Percentiles rank a stretch among this genome's conserved stretches.
These are phyloP conservation scores for Filobasidium floriforme DNA, from an alignment of 768 basidiomycete genomes.

Conservation along the genomic window DNA sequence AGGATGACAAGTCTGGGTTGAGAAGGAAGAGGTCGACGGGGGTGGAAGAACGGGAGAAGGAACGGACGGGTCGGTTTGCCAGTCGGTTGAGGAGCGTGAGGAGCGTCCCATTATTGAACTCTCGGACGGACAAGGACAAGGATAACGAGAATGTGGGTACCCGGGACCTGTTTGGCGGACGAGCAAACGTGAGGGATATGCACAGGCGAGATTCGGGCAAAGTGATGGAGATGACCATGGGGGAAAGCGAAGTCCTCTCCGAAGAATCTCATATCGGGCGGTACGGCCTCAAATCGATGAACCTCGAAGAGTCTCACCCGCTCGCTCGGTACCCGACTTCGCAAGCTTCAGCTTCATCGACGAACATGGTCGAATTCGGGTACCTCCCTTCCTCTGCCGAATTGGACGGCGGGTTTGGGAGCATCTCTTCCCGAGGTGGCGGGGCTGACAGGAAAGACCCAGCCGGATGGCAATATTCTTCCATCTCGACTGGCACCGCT, in stretches of 20 bases:
- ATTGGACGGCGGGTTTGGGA: not conserved
- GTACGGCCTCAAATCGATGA: not conserved
- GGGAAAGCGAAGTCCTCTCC: not conserved
- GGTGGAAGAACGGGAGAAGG: not conserved
- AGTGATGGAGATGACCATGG: not conserved
- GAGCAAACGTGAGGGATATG: too few species aligned
- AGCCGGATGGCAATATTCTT: not conserved
- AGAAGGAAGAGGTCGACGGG: not conserved
- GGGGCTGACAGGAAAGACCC: not conserved
- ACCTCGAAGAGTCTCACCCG: not conserved
- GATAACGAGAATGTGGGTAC: not conserved
- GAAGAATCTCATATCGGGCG: not conserved
- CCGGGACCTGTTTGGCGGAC: not conserved
- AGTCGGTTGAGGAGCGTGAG: constrained; percentile 4
- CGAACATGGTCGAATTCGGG: not conserved
- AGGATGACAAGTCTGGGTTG: not conserved
- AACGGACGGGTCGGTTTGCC: not conserved
- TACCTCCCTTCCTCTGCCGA: not conserved
- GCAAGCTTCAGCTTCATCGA: not conserved
- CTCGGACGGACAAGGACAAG: not conserved
- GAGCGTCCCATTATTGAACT: constrained; percentile 1
- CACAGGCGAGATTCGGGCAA: not conserved
- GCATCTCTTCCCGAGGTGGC: not conserved
- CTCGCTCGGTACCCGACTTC: not conserved
- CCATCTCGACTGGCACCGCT: not conserved